phyloP scores from a whole-genome alignment of 2,329 filamentous ascomycete genomes.

The Berkeleyomyces basicola region DNA sequence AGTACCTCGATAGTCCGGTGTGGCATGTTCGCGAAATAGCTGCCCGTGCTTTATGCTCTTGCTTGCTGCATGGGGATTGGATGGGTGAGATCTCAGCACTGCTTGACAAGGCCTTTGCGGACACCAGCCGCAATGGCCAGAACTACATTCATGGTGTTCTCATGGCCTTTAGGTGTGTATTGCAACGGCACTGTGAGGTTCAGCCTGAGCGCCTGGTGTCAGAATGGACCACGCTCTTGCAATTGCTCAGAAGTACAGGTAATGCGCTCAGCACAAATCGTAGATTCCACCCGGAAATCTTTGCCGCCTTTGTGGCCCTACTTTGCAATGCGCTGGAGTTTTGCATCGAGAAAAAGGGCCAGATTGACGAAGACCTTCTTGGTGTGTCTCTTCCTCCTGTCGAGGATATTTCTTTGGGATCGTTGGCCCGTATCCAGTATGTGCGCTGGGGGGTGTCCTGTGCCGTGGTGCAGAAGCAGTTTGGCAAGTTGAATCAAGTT shows the following conservation, averaged over 20 bases:
- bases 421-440: slow-evolving; percentile 11
- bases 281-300: slow-evolving; percentile 19
- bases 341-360: not conserved
- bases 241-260: slow-evolving; percentile 5
- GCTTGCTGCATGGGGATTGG: slow-evolving; percentile 38
- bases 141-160: slow-evolving; percentile 45
- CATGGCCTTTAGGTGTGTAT: slow-evolving; percentile 36
- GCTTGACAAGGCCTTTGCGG: slow-evolving; percentile 20
- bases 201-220: slow-evolving; percentile 23
- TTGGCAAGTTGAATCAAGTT: not conserved
- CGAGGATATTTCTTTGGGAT: slow-evolving; percentile 1
- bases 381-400: slow-evolving; percentile 5
- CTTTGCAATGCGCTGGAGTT: slow-evolving; percentile 11
- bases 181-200: slow-evolving; percentile 36
- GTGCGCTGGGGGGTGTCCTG: slow-evolving; percentile 9
- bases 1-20: slow-evolving; percentile 49
- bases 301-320: not conserved
- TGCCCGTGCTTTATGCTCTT: slow-evolving; percentile 52
- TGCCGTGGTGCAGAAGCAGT: slow-evolving; percentile 2
- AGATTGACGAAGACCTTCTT: not conserved
- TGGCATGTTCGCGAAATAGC: slow-evolving; percentile 77
- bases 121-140: slow-evolving; percentile 20
- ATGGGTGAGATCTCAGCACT: slow-evolving; percentile 20
- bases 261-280: not conserved
- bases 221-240: slow-evolving; percentile 7